These are phyloP conservation scores for Fistulinella prunicolor DNA, from an alignment of 768 basidiomycete genomes.

Conservation along the genomic window DNA sequence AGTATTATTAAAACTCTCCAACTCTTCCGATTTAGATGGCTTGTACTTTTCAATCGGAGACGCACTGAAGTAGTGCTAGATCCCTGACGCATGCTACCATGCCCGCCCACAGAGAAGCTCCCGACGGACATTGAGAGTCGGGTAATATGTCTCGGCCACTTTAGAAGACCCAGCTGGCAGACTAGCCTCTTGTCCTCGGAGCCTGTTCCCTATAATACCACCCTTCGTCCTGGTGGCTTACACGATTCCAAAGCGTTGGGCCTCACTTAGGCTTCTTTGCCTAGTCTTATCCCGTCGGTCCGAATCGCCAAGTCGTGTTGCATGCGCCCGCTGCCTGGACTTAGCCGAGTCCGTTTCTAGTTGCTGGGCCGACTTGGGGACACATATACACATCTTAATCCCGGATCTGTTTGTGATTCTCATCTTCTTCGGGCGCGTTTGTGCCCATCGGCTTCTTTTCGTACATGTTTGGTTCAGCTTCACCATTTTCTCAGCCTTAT, in stretches of 20 bases:
- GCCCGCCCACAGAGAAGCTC: background rate
- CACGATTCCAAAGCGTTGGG: background rate
- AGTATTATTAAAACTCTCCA: too few relatives aligned
- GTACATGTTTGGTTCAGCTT: background rate
- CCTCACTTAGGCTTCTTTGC: background rate
- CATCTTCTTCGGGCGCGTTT: background rate
- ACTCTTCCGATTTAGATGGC: background rate
- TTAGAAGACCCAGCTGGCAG: too few relatives aligned
- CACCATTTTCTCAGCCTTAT: background rate
- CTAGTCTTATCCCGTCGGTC: background rate
- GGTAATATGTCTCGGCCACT: background rate
- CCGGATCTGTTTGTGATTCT: background rate
- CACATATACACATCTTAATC: background rate
- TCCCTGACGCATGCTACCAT: background rate
- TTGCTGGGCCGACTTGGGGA: background rate
- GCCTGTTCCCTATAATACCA: background rate
- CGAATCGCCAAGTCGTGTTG: background rate
- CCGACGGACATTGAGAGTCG: background rate
- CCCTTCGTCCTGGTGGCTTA: background rate
- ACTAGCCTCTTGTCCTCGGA: background rate
- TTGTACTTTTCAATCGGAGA: background rate
- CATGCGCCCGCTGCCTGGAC: background rate
- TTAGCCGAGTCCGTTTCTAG: background rate
- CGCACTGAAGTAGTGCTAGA: background rate
- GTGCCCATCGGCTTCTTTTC: background rate